Base-by-base conservation (phyloP, 768 basidiomycete species). In the Trichaptum fuscoviolaceum region DNA sequence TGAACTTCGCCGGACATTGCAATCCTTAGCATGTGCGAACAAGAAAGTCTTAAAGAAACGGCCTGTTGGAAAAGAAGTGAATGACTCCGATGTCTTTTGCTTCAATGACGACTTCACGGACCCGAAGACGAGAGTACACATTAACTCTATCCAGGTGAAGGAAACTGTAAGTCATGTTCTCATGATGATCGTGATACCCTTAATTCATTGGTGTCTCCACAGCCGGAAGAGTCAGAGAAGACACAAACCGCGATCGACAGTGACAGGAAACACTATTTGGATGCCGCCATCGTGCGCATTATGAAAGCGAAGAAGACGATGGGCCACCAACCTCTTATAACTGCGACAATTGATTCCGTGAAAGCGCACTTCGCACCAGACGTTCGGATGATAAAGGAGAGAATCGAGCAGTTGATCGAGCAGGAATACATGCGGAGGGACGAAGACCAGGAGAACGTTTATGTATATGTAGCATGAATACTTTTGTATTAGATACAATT, bases 81-180 rank as follows among this genome's bases (percentile, higher is more conserved):
- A 86, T 30, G 85, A 89, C 35, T 79, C 75, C 1, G 97, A 99
- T 72, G 74, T 84, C 58, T 99, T 99, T 75, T 76, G 78, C 35
- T 95, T 90, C 80, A 97, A 98, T 74, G 79, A 83, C 34, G 86
- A 86, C 9, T 99, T 99, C 76, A 86, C 87, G 30, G 91, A 96
- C 71, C 82, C 89, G 7, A 83, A 86, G 57, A 77, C 87, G 42
- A 92, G 89, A 71, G 85, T 99, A 57, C 93, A 93, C 76, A 96
- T 99, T 78, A 96, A 95, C 73, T 92, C 95, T 24, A 96, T 99
- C 62, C 97, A 98, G 75, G 91, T 89, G 18, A 95, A 95, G 73
- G 91, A 96, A 70, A 88, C 94, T 68, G 94, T 96, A 73, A 67
- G 90, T 36, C 58, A 17, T 36, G 8, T 15, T 59, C 18, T 18